Percentiles rank a stretch among this genome's conserved stretches.
These are phyloP conservation scores for Diutina siamensis DNA, from an alignment of 1,139 yeast genomes.

Conservation along the genomic window DNA sequence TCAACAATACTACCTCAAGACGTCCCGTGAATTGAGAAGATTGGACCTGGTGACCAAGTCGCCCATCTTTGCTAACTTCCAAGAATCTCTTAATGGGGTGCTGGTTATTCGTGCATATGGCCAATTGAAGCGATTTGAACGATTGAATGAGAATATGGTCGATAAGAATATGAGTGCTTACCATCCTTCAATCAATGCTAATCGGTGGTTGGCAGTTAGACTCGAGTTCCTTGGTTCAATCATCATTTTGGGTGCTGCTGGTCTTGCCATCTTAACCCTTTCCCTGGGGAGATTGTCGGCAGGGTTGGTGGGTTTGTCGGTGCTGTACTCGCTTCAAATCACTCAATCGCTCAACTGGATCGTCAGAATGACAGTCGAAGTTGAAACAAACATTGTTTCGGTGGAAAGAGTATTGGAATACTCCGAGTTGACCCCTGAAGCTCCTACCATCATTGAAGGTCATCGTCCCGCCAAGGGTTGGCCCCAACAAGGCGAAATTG, in stretches of 20 bases:
- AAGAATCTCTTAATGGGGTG: constrained; percentile 86
- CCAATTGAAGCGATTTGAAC: constrained; percentile 63
- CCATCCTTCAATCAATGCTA: constrained; percentile 88
- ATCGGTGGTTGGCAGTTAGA: constrained; percentile 94
- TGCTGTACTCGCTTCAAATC: constrained; percentile 83
- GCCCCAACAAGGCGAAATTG: constrained; percentile 71
- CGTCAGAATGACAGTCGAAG: constrained; percentile 96
- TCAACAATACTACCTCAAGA: constrained; percentile 79
- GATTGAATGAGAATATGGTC: constrained; percentile 63
- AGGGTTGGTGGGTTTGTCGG: constrained; percentile 87
- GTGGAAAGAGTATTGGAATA: constrained; percentile 93
- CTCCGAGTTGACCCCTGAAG: constrained; percentile 64
- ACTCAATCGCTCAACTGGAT: constrained; percentile 95
- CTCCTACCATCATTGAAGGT: constrained; percentile 61
- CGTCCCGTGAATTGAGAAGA: constrained; percentile 92
- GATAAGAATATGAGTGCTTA: constrained; percentile 85
- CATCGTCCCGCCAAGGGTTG: constrained; percentile 58
- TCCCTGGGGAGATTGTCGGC: constrained; percentile 63
- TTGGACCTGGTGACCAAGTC: constrained; percentile 87
- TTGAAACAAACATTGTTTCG: constrained; percentile 91
- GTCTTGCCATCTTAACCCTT: constrained; percentile 61
- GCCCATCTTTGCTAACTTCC: constrained; percentile 94
- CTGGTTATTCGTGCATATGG: constrained; percentile 82
- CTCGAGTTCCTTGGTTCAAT: constrained; percentile 83
- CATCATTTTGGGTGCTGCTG: constrained; percentile 78